These are phyloP conservation scores for Samsoniella hepiali DNA, from an alignment of 2,329 filamentous ascomycete species.

Conservation along the genomic window DNA sequence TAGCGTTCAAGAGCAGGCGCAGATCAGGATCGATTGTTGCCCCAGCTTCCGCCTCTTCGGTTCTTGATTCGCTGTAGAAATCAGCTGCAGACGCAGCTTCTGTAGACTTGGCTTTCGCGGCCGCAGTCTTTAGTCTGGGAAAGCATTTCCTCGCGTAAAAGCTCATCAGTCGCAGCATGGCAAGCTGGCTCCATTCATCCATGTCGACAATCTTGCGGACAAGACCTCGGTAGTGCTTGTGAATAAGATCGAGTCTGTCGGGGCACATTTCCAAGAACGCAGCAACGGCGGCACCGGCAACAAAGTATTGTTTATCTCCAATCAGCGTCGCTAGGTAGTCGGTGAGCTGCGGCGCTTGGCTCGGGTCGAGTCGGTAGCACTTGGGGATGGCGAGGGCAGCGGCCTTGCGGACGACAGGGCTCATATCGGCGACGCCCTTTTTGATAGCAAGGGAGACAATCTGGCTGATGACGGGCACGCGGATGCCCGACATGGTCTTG, in stretches of 20 bases:
- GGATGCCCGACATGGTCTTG: slow-evolving; percentile 94
- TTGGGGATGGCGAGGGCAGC: slow-evolving; percentile 94
- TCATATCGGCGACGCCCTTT: slow-evolving; percentile 90
- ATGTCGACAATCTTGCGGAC: slow-evolving; percentile 94
- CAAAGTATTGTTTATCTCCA: slow-evolving; percentile 91
- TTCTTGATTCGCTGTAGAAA: slow-evolving; percentile 72
- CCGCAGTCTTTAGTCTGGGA: slow-evolving; percentile 60
- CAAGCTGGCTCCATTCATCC: slow-evolving; percentile 97
- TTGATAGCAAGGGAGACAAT: slow-evolving; percentile 96
- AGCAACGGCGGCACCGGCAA: slow-evolving; percentile 88
- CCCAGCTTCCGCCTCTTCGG: slow-evolving; percentile 47
- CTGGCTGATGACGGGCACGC: slow-evolving; percentile 96
- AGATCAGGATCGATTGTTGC: slow-evolving; percentile 77
- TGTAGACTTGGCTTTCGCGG: slow-evolving; percentile 39
- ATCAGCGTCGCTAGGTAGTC: slow-evolving; percentile 77
- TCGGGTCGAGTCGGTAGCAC: slow-evolving; percentile 87
- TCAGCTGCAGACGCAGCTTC: slow-evolving; percentile 53
- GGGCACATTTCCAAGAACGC: slow-evolving; percentile 90
- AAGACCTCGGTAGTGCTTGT: slow-evolving; percentile 81
- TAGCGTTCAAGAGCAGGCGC: slow-evolving; percentile 72
- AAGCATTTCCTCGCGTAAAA: slow-evolving; percentile 86
- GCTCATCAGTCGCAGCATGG: slow-evolving; percentile 76
- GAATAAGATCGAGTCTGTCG: slow-evolving; percentile 80
- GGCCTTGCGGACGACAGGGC: slow-evolving; percentile 85
- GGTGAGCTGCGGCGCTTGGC: slow-evolving; percentile 76